phyloP scores from a whole-genome alignment of 106 monocot species.

The Alisma plantagoaquatica region DNA sequence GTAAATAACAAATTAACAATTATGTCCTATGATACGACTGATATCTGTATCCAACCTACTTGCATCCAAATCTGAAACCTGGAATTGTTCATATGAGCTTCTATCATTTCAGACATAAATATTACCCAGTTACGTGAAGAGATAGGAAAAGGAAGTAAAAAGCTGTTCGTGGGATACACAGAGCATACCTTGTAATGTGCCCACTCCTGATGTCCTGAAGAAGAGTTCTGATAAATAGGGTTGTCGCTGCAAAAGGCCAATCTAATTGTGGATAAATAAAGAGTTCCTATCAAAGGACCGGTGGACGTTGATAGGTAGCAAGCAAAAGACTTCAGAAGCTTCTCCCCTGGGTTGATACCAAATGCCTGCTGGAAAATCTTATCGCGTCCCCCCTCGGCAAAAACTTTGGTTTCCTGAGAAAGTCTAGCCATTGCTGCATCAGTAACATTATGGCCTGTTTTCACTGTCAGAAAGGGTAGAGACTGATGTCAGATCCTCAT shows the following conservation, averaged over 20 bases:
- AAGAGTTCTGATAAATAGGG: conserved; percentile 22
- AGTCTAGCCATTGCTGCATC: conserved; percentile 69
- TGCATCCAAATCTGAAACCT: too few species aligned
- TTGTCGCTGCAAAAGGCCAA: conserved; percentile 74
- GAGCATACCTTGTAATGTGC: conserved; percentile 55
- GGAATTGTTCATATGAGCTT: too few species aligned
- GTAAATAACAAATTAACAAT: too few species aligned
- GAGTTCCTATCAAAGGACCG: conserved; percentile 73
- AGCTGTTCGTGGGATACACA: too few species aligned
- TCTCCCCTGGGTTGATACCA: conserved; percentile 40
- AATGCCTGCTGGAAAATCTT: conserved; percentile 63
- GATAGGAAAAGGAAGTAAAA: too few species aligned
- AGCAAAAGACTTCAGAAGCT: conserved; percentile 50
- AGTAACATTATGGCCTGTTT: conserved; percentile 42
- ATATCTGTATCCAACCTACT: too few species aligned
- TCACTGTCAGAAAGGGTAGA: conserved; percentile 41
- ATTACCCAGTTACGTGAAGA: background rate
- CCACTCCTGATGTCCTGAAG: conserved; percentile 39
- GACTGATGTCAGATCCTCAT: too few species aligned
- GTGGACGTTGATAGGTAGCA: conserved; percentile 73
- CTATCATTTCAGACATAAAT: background rate
- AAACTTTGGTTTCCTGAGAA: conserved; percentile 53
- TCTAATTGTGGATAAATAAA: conserved; percentile 49
- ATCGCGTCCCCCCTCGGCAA: conserved; percentile 61
- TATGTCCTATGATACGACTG: too few species aligned